These are phyloP conservation scores for Penicillium samsonianum DNA, from an alignment of 495 filamentous ascomycete species.

Conservation along the genomic window DNA sequence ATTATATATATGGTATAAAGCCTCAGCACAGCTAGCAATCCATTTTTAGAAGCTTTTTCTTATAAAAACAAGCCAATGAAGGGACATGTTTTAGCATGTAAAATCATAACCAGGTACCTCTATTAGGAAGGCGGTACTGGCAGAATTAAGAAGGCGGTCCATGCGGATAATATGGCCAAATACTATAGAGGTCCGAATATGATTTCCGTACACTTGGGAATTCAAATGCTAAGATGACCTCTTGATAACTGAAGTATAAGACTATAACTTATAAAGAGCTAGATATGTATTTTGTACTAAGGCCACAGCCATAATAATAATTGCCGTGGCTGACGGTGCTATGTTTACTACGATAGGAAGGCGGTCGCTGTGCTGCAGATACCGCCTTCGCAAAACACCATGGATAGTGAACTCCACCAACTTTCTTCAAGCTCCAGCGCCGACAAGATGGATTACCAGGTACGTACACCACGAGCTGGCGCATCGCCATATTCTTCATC, in stretches of 20 bases:
- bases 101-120: neutral
- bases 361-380: neutral
- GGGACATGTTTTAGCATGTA: neutral
- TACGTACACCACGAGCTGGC: slow-evolving; percentile 23
- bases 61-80: neutral
- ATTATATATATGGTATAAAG: neutral
- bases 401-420: slow-evolving; percentile 24
- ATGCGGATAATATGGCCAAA: neutral
- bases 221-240: neutral
- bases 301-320: neutral
- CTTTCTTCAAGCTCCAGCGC: slow-evolving; percentile 10
- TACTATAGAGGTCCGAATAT: neutral
- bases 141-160: neutral
- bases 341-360: neutral
- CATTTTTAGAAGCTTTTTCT: neutral
- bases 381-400: slow-evolving; percentile 13
- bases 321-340: neutral
- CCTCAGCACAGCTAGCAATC: neutral
- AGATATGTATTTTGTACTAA: neutral
- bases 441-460: slow-evolving; percentile 61
- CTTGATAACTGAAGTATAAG: neutral
- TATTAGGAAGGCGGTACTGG: neutral
- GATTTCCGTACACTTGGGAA: neutral
- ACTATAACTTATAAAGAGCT: neutral
- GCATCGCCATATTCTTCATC: neutral